Conservation (phyloP, 441 rosid genomes). For the Corymbia calophylla region DNA sequence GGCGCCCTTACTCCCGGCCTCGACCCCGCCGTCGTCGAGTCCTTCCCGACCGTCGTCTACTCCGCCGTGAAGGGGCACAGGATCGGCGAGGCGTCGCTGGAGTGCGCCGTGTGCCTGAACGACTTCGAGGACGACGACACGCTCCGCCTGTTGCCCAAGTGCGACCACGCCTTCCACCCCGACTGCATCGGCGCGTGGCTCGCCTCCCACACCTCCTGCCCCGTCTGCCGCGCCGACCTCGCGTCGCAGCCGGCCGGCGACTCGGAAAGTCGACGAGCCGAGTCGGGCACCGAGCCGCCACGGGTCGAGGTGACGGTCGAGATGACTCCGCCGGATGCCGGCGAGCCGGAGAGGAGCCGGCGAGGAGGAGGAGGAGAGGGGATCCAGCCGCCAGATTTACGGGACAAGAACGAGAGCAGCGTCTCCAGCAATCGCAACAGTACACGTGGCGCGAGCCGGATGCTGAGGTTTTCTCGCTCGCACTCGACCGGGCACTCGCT, state of each 20-base stretch:
- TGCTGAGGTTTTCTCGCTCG: not conserved
- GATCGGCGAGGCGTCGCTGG: not conserved
- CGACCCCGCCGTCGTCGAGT: not conserved
- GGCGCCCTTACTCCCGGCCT: not conserved
- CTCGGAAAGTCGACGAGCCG: not conserved
- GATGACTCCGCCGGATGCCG: not conserved
- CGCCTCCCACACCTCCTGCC: not conserved
- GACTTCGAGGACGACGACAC: constrained; percentile 7
- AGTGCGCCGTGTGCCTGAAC: constrained; percentile 5
- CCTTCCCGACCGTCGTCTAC: not conserved
- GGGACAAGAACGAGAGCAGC: not conserved
- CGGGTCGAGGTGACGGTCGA: not conserved
- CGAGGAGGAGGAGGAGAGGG: not conserved
- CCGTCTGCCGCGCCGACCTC: not conserved
- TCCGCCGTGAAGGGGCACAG: not conserved
- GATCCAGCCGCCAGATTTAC: not conserved
- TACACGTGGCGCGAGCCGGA: not conserved
- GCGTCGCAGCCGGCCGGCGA: not conserved
- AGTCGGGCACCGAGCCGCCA: not conserved
- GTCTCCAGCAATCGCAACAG: not conserved
- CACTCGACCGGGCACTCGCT: not conserved
- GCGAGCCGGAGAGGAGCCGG: not conserved
- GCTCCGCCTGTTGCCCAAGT: not conserved
- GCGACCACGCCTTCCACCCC: constrained; percentile 10
- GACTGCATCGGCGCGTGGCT: constrained; percentile 9